Evolutionary conservation across 371 early-diverging fungal species (phyloP), one percentile per base, ranked within the genome.

Genomic region (Mortierella sp.): DNA sequence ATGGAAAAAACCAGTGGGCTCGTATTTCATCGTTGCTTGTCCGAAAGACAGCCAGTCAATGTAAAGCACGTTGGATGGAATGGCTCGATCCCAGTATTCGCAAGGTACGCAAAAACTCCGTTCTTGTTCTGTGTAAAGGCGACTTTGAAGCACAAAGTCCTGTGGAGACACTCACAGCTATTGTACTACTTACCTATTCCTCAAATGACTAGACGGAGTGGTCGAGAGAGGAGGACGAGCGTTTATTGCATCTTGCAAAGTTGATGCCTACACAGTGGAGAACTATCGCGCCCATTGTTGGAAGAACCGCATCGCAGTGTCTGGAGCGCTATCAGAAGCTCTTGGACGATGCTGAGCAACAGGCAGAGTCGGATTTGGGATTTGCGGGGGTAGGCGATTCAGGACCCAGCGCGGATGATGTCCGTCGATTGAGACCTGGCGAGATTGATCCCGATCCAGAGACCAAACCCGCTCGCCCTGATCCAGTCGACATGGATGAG

Each of bases 191-290:
- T 24, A 43, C 0, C 59, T 16, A 16, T 55, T 79, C 57, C 14
- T 73, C n/a, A 31, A 37, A 48, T 69, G 10, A 8, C 9, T 88
- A 93, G 94, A 98, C 98, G 24, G 99, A 98, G 90, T 98, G 99
- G 99, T 95, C 98, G 31, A 96, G 95, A 84, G 99, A 98, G 79
- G 99, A 98, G 88, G 99, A 99, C 87, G 99, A 99, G 84, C 98
- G 98, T 88, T 90, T 98, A 31, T 87, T 99, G 55, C 99, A 99
- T 89, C 91, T 98, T 73, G 99, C 98, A 26, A 98, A 98, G 88
- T 89, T 98, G 44, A 98, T 99, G 98, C 98, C 99, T n/a, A 98
- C 98, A 1, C 99, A 99, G 87, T 99, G 99, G 99, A 92, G 98
- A 71, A 99, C 99, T 2, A 98, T 98, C 81, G 98, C 99, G 5